These are phyloP conservation scores for Penicillium frequentans DNA, from an alignment of 2,329 filamentous ascomycete genomes.

Conservation along the genomic window DNA sequence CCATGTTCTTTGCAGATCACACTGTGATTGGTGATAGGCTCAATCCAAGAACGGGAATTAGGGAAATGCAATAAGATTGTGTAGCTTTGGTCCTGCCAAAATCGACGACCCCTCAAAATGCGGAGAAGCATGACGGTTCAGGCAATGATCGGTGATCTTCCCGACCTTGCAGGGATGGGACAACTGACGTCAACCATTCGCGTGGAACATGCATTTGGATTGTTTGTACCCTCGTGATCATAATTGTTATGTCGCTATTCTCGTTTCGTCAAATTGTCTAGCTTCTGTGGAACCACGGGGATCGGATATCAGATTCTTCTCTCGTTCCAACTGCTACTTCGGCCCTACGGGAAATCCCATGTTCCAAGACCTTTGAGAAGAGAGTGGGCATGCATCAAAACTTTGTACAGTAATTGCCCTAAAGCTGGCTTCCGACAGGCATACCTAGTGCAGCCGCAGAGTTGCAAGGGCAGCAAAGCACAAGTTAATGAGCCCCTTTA, in stretches of 20 bases:
- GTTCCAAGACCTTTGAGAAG: too few species aligned
- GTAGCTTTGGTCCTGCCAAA: background rate
- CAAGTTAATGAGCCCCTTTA: background rate
- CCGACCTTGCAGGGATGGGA: background rate
- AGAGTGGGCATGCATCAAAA: too few species aligned
- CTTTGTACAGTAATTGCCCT: too few species aligned
- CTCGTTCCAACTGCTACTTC: too few species aligned
- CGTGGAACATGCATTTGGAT: background rate
- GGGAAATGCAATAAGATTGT: background rate
- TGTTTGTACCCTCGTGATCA: background rate
- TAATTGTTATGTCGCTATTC: background rate
- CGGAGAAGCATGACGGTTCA: background rate
- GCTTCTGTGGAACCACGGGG: too few species aligned
- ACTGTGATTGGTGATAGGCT: background rate
- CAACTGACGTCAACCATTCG: background rate
- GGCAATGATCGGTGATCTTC: background rate
- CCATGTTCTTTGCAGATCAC: slow-evolving; percentile 22
- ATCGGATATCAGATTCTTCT: too few species aligned
- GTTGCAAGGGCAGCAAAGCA: too few species aligned
- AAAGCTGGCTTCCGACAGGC: background rate
- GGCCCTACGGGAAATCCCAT: too few species aligned
- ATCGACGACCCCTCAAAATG: background rate
- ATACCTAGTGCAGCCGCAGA: background rate
- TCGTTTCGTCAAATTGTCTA: too few species aligned
- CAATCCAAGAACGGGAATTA: background rate